A percentile compares a stretch with the other conserved stretches of the same genome.
phyloP scores from a whole-genome alignment of 257 asterid genomes.

The Solanum peruvianum region DNA sequence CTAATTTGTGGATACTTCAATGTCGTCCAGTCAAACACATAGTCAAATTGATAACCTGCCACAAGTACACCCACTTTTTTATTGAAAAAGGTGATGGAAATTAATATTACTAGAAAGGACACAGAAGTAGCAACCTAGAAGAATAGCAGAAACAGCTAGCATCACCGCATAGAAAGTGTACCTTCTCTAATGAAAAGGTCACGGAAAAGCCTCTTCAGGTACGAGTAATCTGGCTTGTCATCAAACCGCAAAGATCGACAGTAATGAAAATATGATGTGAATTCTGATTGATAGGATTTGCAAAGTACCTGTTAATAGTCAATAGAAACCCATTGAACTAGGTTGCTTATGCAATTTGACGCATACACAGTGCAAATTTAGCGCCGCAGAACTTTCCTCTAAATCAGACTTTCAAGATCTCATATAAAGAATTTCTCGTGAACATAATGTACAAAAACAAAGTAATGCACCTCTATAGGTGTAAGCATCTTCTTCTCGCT shows the following conservation, averaged over 20 bases:
- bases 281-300: slow-evolving; percentile 79
- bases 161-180: neutral
- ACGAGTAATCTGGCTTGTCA: slow-evolving; percentile 85
- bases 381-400: neutral
- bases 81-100: neutral
- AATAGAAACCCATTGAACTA: neutral
- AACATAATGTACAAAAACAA: neutral
- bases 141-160: neutral
- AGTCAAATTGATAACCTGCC: slow-evolving; percentile 79
- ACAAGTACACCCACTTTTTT: neutral
- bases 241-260: slow-evolving; percentile 87
- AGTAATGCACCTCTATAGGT: slow-evolving; percentile 28
- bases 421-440: neutral
- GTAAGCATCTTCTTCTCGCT: slow-evolving; percentile 29
- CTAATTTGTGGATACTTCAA: slow-evolving; percentile 73
- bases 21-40: slow-evolving; percentile 90
- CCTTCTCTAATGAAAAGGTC: slow-evolving; percentile 88
- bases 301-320: slow-evolving; percentile 58
- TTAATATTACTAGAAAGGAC: neutral
- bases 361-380: neutral
- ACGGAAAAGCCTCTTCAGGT: slow-evolving; percentile 74
- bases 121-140: neutral
- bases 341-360: neutral
- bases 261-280: slow-evolving; percentile 77
- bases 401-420: neutral